Conservation (phyloP, 106 monocot species). For the Platanthera zijinensis region DNA sequence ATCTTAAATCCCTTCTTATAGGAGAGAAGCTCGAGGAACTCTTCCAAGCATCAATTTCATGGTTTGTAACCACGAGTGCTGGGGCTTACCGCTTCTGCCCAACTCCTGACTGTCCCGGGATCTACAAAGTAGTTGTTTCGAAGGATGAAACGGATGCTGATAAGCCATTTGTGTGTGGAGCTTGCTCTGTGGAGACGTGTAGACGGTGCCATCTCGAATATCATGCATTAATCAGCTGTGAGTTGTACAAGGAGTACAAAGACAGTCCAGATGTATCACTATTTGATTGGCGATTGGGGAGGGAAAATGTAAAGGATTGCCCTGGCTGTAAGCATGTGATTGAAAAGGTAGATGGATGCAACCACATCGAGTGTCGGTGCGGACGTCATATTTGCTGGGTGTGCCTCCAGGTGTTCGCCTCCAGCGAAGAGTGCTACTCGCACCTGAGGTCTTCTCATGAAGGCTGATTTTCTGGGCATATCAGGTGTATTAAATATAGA, state of each 20-base stretch:
- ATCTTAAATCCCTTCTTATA: constrained; percentile 48
- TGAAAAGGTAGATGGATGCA: constrained; percentile 88
- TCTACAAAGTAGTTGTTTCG: constrained; percentile 30
- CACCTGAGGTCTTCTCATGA: constrained; percentile 49
- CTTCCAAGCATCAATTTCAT: constrained; percentile 58
- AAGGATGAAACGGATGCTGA: not conserved
- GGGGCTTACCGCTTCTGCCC: constrained; percentile 64
- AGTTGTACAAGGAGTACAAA: constrained; percentile 72
- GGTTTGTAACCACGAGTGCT: constrained; percentile 48
- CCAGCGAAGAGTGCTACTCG: constrained; percentile 54
- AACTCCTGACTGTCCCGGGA: constrained; percentile 38
- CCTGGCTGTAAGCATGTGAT: constrained; percentile 56
- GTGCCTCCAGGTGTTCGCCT: constrained; percentile 40
- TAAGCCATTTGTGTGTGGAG: constrained; percentile 54
- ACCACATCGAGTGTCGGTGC: constrained; percentile 72
- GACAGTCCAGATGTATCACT: constrained; percentile 61
- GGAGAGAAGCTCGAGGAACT: constrained; percentile 64
- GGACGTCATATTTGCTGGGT: constrained; percentile 84
- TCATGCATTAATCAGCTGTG: constrained; percentile 73
- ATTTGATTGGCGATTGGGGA: constrained; percentile 65
- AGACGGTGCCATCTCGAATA: constrained; percentile 77
- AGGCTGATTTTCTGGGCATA: not conserved
- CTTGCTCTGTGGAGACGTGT: constrained; percentile 72
- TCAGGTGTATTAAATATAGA: not conserved
- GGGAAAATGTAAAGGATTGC: constrained; percentile 72